Evolutionary conservation across 495 filamentous ascomycete species (phyloP).

Genomic region (Parathielavia hyrcaniae): DNA sequence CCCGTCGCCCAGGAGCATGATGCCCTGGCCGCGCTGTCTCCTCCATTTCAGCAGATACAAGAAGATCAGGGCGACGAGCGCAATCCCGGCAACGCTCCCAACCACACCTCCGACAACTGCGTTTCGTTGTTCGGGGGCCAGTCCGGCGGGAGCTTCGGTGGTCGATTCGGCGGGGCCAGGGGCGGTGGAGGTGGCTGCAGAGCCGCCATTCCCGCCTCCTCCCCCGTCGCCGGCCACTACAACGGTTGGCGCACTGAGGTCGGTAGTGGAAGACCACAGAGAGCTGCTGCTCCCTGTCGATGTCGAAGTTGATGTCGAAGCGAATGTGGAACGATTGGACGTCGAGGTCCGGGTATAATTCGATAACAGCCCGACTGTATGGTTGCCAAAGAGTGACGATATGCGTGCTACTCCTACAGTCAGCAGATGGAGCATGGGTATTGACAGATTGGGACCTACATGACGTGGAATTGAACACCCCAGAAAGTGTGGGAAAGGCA

Average conservation of each 20-base stretch:
- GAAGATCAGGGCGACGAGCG: constrained; percentile 50
- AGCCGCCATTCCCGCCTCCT: constrained; percentile 5
- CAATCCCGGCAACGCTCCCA: constrained; percentile 58
- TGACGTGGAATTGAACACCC: constrained; percentile 38
- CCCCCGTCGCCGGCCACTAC: constrained; percentile 12
- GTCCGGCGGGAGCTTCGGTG: constrained; percentile 18
- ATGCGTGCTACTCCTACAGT: constrained; percentile 25
- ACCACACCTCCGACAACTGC: constrained; percentile 60
- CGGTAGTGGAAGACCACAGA: constrained; percentile 19
- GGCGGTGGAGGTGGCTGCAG: not conserved
- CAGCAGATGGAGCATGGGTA: constrained; percentile 1
- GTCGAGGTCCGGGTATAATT: constrained; percentile 31
- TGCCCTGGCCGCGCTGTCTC: constrained; percentile 37
- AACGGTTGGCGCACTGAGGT: constrained; percentile 5
- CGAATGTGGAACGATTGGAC: constrained; percentile 23
- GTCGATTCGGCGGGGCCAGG: constrained; percentile 8
- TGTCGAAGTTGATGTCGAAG: constrained; percentile 20
- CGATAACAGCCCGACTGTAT: constrained; percentile 27
- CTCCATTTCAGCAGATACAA: constrained; percentile 54
- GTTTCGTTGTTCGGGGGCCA: constrained; percentile 30
- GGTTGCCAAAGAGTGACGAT: constrained; percentile 39
- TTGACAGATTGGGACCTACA: constrained; percentile 24
- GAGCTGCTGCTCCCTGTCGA: constrained; percentile 16
- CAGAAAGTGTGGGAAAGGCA: constrained; percentile 39
- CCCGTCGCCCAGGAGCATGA: constrained; percentile 30